phyloP scores from a whole-genome alignment of 176 grass and related monocot genomes.

The Hyparrhenia diplandra region DNA sequence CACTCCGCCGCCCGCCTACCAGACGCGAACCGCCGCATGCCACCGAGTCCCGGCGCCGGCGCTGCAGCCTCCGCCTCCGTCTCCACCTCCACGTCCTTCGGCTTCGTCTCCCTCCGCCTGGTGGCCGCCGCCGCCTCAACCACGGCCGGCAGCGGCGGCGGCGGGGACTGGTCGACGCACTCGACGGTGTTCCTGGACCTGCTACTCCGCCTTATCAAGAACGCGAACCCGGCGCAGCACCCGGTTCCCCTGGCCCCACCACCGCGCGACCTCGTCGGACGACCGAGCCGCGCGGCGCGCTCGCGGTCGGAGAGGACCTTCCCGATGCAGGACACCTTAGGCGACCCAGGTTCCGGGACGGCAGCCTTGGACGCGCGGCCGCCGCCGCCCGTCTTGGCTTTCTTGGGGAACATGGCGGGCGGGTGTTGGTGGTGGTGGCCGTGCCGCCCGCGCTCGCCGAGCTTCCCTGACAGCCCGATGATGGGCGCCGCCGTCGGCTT shows the following conservation, averaged over 20 bases:
- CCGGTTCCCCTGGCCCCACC: neutral
- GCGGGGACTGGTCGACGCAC: slow-evolving; percentile 31
- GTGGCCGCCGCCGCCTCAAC: neutral
- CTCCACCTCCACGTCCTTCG: neutral
- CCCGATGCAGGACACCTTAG: slow-evolving; percentile 92
- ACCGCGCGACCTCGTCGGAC: neutral
- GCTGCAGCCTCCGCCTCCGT: too few relatives aligned
- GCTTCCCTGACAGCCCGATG: slow-evolving; percentile 48
- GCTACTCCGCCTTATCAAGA: slow-evolving; percentile 31
- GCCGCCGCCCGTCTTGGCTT: slow-evolving; percentile 40
- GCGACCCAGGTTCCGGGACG: slow-evolving; percentile 63
- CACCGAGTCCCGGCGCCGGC: slow-evolving; percentile 41
- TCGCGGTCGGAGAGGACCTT: slow-evolving; percentile 68
- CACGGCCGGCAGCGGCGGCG: neutral
- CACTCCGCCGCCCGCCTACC: slow-evolving; percentile 57
- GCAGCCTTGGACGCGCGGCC: slow-evolving; percentile 45
- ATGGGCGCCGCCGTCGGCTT: slow-evolving; percentile 54
- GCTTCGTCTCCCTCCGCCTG: neutral
- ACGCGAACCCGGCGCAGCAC: slow-evolving; percentile 45
- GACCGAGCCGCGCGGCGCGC: slow-evolving; percentile 13
- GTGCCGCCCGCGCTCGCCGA: slow-evolving; percentile 18
- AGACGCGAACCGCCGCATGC: slow-evolving; percentile 58
- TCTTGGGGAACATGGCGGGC: slow-evolving; percentile 62
- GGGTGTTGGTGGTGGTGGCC: too few relatives aligned
- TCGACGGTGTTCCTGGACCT: slow-evolving; percentile 31